Evolutionary conservation across 768 basidiomycete genomes (phyloP), one percentile per base, ranked within the genome.

Genomic region (Sarcomyxa edulis): DNA sequence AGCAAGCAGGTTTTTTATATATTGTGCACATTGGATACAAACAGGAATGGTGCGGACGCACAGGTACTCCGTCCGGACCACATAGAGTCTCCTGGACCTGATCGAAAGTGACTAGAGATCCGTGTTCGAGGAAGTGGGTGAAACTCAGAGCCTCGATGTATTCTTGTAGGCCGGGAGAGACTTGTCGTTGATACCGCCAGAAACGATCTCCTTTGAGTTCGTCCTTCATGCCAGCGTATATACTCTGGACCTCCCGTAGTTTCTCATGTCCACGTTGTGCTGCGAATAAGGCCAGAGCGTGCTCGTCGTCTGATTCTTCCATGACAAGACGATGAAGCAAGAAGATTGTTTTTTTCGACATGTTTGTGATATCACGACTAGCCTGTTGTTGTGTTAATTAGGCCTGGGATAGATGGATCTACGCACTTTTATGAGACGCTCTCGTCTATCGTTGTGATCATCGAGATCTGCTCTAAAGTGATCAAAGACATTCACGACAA

Each of bases 121-220:
- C 70, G 47, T 81, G 65, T 42, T 87, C 77, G 35, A 95, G 72
- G 54, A 87, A 97, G 58, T 93, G 76, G 1, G 87, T 73, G 55
- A 97, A 93, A 50, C 89, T 84, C 40, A 92, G 64, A 1, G 88
- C 93, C 59, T 98, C 96, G 46, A 97, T 89, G 61, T 92, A 98
- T 62, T 98, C 96, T 59, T 98, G 93, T 20, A 98, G 61, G 3
- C 94, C 81, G 1, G 84, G 78, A 5, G 85, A 86, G 39, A 89
- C 64, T 46, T 82, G 75, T 23, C 75, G 72, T 51, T 85, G 74
- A 56, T 84, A 80, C 33, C 80, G 71, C 87, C 90, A 92, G 59
- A 83, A 92, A 25, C 64, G 70, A 35, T 83, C 79, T 8, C 76
- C 81, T 26, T 60, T 61, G 7, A 94, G 60, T 44, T 91, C 84